Evolutionary conservation across 2,329 filamentous ascomycete genomes (phyloP), one percentile per base, ranked within the genome.

Genomic region (Curvularia eragrostidis): DNA sequence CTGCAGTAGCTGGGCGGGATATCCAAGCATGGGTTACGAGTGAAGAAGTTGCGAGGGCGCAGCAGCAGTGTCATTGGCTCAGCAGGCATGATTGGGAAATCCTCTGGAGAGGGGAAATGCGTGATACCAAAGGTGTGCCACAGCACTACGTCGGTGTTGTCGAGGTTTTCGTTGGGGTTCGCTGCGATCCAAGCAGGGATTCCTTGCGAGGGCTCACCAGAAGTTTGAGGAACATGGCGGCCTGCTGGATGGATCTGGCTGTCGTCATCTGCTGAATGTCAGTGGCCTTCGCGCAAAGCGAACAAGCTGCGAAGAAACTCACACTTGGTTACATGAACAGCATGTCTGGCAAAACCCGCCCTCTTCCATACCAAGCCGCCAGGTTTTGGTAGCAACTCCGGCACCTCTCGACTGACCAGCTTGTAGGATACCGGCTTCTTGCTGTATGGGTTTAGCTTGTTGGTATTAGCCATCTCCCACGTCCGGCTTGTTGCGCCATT

Each of bases 51-150:
- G 41, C 91, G 81, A 3, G 92, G 92, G 30, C 91, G 81, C 39
- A 96, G 81, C 34, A 96, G 82, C 66, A 96, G 80, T 1, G 87
- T 91, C 84, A 97, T 93, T 0, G 91, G 90, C 81, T 82, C 77
- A 39, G 86, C 90, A 0, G 92, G 92, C 93, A 97, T 97, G 67
- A 97, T 83, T 28, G 93, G 93, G 81, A 91, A 97, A 77, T 97
- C 93, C 74, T 97, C 93, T 0, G 93, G 92, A 0, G 90, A 82
- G 0, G 93, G 93, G 81, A 97, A 94, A 75, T 97, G 93, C 0
- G 90, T 94, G 34, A 97, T 83, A 34, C 93, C 93, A 70, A 97
- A 97, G 0, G 92, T 96, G 79, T 97, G 93, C 93, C 93, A 97
- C 15, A 97, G 84, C 1, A 97, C 93, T 28, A 97, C 80, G 73